Percentiles rank a stretch among this genome's conserved stretches.
Evolutionary conservation across 345 rosid species (phyloP).

Genomic region (Acer campestre): DNA sequence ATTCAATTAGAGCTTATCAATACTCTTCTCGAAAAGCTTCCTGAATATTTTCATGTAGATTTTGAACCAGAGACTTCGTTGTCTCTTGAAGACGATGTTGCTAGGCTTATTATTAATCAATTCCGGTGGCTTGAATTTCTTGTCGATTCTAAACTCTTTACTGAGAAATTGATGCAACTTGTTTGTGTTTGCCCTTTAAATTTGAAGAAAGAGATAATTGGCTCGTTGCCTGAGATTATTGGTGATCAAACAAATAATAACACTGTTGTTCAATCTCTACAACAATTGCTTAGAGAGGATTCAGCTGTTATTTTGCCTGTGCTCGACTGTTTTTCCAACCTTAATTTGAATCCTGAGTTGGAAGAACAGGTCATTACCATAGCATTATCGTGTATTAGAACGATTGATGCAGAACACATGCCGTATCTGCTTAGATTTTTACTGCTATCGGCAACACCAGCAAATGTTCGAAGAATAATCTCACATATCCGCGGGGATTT

Average conservation of each 20-base stretch:
- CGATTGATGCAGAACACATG: conserved; percentile 72
- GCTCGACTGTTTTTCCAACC: conserved; percentile 75
- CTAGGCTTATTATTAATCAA: conserved; percentile 69
- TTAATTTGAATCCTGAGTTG: conserved; percentile 64
- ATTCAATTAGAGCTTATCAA: conserved; percentile 68
- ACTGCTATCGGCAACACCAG: conserved; percentile 72
- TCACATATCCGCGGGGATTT: conserved; percentile 68
- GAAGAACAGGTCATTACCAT: conserved; percentile 78
- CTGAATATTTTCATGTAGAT: conserved; percentile 56
- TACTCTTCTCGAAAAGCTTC: conserved; percentile 78
- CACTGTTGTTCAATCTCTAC: conserved; percentile 62
- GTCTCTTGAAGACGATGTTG: conserved; percentile 65
- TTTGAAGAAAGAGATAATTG: conserved; percentile 79
- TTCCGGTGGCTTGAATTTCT: conserved; percentile 84
- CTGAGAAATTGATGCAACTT: conserved; percentile 71
- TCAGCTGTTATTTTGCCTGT: conserved; percentile 66
- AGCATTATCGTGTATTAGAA: conserved; percentile 75
- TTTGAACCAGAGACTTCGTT: conserved; percentile 26
- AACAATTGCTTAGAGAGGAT: conserved; percentile 80
- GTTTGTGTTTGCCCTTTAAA: conserved; percentile 63
- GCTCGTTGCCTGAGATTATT: conserved; percentile 84
- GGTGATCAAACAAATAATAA: conserved; percentile 55
- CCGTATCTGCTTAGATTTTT: conserved; percentile 74
- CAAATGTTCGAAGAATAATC: conserved; percentile 70
- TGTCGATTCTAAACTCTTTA: conserved; percentile 51